Percentiles rank a stretch among this genome's conserved stretches.
These are phyloP conservation scores for Fusarium vanettenii DNA, from an alignment of 2,329 filamentous ascomycete genomes.

Conservation along the genomic window DNA sequence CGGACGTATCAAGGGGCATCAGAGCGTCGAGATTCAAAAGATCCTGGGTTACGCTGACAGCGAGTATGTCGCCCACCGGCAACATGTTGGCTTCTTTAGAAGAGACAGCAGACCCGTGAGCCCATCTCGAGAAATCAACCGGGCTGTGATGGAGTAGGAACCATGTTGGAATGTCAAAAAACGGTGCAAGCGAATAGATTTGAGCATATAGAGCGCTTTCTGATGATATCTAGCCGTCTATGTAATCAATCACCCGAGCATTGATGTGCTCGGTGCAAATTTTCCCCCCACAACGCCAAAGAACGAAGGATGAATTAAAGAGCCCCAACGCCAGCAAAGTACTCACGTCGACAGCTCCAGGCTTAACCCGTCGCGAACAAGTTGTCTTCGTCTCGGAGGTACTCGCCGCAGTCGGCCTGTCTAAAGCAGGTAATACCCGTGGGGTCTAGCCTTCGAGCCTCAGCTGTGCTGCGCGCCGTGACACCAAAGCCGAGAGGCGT, in stretches of 20 bases:
- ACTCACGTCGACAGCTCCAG: neutral
- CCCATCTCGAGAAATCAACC: conserved; percentile 50
- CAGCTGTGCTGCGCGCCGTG: conserved; percentile 86
- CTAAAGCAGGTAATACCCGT: conserved; percentile 91
- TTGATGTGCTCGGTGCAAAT: conserved; percentile 24
- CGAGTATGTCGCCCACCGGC: conserved; percentile 90
- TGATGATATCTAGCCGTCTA: conserved; percentile 36
- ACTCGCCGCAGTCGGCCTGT: conserved; percentile 95
- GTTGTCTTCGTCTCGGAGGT: conserved; percentile 84
- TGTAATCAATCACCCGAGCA: conserved; percentile 39
- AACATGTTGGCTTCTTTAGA: conserved; percentile 84
- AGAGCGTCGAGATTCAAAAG: conserved; percentile 82
- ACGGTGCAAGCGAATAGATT: conserved; percentile 35
- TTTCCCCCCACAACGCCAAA: conserved; percentile 37
- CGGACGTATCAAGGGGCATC: conserved; percentile 81
- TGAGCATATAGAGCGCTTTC: conserved; percentile 37
- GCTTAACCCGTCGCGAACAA: conserved; percentile 66
- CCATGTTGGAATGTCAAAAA: neutral
- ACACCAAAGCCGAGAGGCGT: conserved; percentile 94
- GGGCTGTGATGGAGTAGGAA: conserved; percentile 34
- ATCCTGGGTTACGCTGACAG: conserved; percentile 92
- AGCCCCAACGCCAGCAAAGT: conserved; percentile 42
- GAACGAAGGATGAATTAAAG: conserved; percentile 10
- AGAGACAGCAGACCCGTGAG: conserved; percentile 65
- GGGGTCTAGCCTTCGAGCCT: conserved; percentile 86